Base-by-base conservation (phyloP, 2,329 filamentous ascomycete genomes). In the Sporothrix protearum region DNA sequence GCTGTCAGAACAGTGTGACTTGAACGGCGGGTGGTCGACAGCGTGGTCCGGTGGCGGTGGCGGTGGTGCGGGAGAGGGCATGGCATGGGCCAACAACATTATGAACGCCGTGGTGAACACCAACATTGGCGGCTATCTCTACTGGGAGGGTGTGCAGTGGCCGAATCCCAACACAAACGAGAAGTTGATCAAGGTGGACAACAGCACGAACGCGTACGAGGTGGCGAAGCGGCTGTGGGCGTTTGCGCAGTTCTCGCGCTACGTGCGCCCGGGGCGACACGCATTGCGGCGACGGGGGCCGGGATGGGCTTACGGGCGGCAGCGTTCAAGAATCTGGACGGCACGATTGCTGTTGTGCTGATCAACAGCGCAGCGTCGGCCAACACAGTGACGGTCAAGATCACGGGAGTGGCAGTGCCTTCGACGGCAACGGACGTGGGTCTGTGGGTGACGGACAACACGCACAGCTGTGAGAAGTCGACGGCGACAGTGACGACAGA, bases 81-180 rank as follows among this genome's bases (percentile, higher is more conserved):
- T 85, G 74, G 86, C 84, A 2, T 88, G 85, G 86, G 86, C 86
- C 1, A 84, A 84, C 74, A 84, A 85, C 74, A 83, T 88, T 59
- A 83, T 84, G 77, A 80, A 80, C 42, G 84, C 82, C 25, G 78
- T 88, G 16, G 80, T 84, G 6, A 82, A 82, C 75, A 81, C 80
- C 30, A 83, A 85, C 74, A 79, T 85, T 5, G 84, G 81, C 8
- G 86, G 82, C 0, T 87, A 87, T 75, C 79, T 88, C 5, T 87
- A 85, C 78, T 88, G 86, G 86, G 83, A 85, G 76, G 84, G 85
- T 39, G 77, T 78, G 22, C 77, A 80, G 74, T 76, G 75, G 75
- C 76, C 75, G 9, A 78, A 76, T 73, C 78, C 78, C 16, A 78
- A 77, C 72, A 80, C 79, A 14, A 79, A 80, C 76, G 78, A 79